phyloP scores from a whole-genome alignment of 331 rosid species.

The Quercus tomentella region DNA sequence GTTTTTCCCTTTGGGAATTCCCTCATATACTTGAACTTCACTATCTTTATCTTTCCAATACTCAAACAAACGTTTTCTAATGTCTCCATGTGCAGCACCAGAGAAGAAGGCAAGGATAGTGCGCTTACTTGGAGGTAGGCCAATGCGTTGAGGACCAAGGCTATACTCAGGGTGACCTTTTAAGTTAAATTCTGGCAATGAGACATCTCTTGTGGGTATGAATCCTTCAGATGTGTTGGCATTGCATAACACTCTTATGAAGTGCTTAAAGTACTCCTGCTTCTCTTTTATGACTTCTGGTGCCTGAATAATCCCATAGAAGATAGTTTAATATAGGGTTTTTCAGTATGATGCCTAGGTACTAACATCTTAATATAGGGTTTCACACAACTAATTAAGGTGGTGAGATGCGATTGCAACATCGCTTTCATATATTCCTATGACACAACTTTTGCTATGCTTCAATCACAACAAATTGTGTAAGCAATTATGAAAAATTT shows the following conservation, averaged over 20 bases:
- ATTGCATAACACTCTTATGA: conserved; percentile 70
- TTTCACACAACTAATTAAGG: too few relatives aligned
- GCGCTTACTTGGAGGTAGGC: conserved; percentile 20
- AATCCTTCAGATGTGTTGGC: conserved; percentile 77
- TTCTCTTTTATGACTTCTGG: conserved; percentile 47
- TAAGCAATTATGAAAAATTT: too few relatives aligned
- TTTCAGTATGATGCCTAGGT: too few relatives aligned
- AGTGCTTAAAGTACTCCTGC: conserved; percentile 32
- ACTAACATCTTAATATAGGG: too few relatives aligned
- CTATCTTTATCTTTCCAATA: conserved; percentile 68
- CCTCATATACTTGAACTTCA: conserved; percentile 57
- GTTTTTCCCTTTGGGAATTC: conserved; percentile 29
- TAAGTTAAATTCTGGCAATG: conserved; percentile 59
- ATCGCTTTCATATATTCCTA: too few relatives aligned
- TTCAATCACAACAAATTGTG: too few relatives aligned
- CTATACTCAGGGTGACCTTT: not conserved
- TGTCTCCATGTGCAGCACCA: conserved; percentile 67
- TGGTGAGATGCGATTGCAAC: too few relatives aligned
- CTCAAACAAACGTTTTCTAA: conserved; percentile 36
- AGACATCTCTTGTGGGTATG: conserved; percentile 41
- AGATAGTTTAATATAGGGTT: too few relatives aligned
- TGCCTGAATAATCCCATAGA: conserved; percentile 37
- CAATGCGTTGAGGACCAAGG: conserved; percentile 18
- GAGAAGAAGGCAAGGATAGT: conserved; percentile 68
- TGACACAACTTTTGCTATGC: too few relatives aligned